phyloP scores from a whole-genome alignment of 495 filamentous ascomycete species.

The Lasiosphaeriaceae sp. region DNA sequence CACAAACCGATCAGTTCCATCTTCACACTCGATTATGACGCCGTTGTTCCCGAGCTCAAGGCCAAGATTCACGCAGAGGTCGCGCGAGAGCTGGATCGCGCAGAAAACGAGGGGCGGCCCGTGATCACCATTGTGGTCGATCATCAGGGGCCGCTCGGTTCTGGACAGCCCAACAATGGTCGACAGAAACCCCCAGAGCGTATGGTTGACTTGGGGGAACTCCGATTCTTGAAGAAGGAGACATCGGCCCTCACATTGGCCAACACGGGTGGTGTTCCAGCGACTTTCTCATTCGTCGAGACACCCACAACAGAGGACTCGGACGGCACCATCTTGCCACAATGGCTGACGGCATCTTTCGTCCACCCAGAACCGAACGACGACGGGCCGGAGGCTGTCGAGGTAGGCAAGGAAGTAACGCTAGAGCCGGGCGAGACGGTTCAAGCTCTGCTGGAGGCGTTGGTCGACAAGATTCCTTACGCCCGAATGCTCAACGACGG shows the following conservation, averaged over 20 bases:
- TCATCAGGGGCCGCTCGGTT: slow-evolving; percentile 21
- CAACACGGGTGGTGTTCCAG: slow-evolving; percentile 79
- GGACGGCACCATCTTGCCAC: slow-evolving; percentile 37
- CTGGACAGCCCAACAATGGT: slow-evolving; percentile 13
- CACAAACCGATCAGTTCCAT: slow-evolving; percentile 86
- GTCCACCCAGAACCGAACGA: slow-evolving; percentile 37
- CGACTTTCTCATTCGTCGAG: slow-evolving; percentile 71
- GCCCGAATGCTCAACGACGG: slow-evolving; percentile 70
- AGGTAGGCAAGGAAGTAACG: slow-evolving; percentile 48
- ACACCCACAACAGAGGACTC: slow-evolving; percentile 50
- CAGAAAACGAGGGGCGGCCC: slow-evolving; percentile 88
- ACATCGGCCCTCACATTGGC: slow-evolving; percentile 72
- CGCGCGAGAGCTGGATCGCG: slow-evolving; percentile 79
- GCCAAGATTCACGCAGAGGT: slow-evolving; percentile 81
- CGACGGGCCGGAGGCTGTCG: slow-evolving; percentile 36
- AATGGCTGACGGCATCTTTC: slow-evolving; percentile 68
- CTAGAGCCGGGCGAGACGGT: slow-evolving; percentile 81
- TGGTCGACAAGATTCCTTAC: slow-evolving; percentile 59
- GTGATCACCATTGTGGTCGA: slow-evolving; percentile 83
- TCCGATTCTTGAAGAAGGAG: slow-evolving; percentile 63
- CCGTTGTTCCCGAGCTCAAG: slow-evolving; percentile 78
- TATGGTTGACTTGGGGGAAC: slow-evolving; percentile 70
- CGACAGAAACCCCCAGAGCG: slow-evolving; percentile 38
- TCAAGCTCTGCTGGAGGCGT: slow-evolving; percentile 60
- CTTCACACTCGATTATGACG: slow-evolving; percentile 79